A percentile compares a stretch with the other conserved stretches of the same genome.
Conservation (phyloP, 176 grass and related monocot species). For the Aegilops longissima region DNA sequence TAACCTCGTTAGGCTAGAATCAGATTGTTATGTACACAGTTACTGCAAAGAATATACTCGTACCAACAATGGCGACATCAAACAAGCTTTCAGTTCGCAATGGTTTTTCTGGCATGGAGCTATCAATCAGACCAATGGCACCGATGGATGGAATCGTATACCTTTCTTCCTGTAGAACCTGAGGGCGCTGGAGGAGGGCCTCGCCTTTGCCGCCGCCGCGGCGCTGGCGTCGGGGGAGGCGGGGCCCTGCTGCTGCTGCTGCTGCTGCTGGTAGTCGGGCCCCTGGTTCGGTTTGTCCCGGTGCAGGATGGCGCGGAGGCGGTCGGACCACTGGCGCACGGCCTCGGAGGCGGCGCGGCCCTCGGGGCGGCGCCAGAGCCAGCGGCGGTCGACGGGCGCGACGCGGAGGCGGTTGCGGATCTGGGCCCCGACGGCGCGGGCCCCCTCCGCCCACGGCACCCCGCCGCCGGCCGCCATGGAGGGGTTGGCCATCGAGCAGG, state of each 20-base stretch:
- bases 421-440: slow-evolving; percentile 53
- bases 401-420: slow-evolving; percentile 89
- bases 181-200: slow-evolving; percentile 44
- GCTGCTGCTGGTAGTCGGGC: too few relatives aligned
- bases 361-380: slow-evolving; percentile 44
- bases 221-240: neutral
- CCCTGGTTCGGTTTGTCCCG: neutral
- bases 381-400: slow-evolving; percentile 51
- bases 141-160: neutral
- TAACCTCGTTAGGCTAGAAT: neutral
- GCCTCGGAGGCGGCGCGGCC: slow-evolving; percentile 40
- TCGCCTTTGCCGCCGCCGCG: neutral
- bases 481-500: neutral
- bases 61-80: too few relatives aligned
- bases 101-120: too few relatives aligned
- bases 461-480: slow-evolving; percentile 51
- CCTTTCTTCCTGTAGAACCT: slow-evolving; percentile 84
- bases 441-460: slow-evolving; percentile 65
- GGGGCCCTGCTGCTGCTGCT: neutral
- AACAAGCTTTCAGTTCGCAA: too few relatives aligned
- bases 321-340: slow-evolving; percentile 58
- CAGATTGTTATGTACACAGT: too few relatives aligned
- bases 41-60: too few relatives aligned
- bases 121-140: too few relatives aligned
- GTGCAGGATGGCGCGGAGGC: slow-evolving; percentile 42